Conservation (phyloP, 2,329 filamentous ascomycete species). For the Monascus ruber region DNA sequence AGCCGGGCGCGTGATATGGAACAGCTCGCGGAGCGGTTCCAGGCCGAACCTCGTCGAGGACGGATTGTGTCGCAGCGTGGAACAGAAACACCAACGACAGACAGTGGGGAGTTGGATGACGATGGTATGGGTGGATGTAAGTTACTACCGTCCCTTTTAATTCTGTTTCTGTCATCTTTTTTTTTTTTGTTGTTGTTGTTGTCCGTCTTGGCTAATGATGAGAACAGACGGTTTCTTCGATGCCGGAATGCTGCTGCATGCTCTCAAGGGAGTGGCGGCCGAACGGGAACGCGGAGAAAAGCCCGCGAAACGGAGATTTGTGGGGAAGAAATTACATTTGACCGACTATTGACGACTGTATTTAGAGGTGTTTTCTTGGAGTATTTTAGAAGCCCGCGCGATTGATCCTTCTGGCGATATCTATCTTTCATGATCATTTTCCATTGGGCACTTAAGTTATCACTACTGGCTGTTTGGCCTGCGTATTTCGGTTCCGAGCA, state of each 20-base stretch:
- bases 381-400: too few species aligned
- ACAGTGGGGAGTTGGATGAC: conserved; percentile 63
- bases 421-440: too few species aligned
- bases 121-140: conserved; percentile 89
- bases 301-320: conserved; percentile 26
- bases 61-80: conserved; percentile 48
- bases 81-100: conserved; percentile 52
- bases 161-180: conserved; percentile 1
- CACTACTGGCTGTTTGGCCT: too few species aligned
- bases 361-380: too few species aligned
- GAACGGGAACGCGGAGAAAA: conserved; percentile 26
- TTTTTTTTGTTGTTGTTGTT: not conserved
- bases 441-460: too few species aligned
- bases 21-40: conserved; percentile 28
- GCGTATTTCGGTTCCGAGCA: too few species aligned
- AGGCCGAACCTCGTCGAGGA: conserved; percentile 52
- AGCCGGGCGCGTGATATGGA: conserved; percentile 53
- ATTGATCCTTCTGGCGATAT: too few species aligned
- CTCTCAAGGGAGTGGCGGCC: conserved; percentile 53
- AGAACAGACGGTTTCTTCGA: conserved; percentile 87
- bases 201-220: conserved; percentile 6
- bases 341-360: conserved; percentile 30
- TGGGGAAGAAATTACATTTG: conserved; percentile 39
- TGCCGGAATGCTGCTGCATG: conserved; percentile 84
- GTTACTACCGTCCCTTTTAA: conserved; percentile 28